These are phyloP conservation scores for Talaromyces sp. DNA, from an alignment of 2,329 filamentous ascomycete species.

Conservation along the genomic window DNA sequence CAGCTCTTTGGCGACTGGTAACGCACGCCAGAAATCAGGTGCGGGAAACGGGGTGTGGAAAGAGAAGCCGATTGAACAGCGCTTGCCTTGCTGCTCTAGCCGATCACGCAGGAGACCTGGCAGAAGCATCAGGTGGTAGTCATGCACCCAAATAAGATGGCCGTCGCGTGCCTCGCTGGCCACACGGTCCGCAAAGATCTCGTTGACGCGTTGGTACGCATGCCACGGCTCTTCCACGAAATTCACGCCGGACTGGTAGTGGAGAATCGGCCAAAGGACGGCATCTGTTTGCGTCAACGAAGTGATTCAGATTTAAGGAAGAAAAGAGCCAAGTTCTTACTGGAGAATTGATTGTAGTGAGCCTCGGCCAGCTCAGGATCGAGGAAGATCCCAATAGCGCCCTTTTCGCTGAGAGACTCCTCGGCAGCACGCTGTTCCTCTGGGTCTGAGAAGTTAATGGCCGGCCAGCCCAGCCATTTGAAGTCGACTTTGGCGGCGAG, in stretches of 20 bases:
- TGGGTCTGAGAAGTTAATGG: too few relatives aligned
- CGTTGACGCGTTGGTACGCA: conserved; percentile 83
- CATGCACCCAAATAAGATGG: conserved; percentile 90
- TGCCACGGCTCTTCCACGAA: conserved; percentile 86
- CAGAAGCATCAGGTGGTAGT: conserved; percentile 92
- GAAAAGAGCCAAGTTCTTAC: too few relatives aligned
- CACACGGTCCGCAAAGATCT: conserved; percentile 78
- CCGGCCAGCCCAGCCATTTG: too few relatives aligned
- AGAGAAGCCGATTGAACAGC: conserved; percentile 91
- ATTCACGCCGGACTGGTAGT: conserved; percentile 91
- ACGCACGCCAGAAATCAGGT: conserved; percentile 84
- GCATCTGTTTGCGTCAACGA: too few relatives aligned
- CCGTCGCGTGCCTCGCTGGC: conserved; percentile 75
- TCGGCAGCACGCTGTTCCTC: too few relatives aligned
- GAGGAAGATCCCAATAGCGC: conserved; percentile 58
- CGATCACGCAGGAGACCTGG: conserved; percentile 76
- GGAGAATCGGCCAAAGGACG: conserved; percentile 93
- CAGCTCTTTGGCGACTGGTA: conserved; percentile 80
- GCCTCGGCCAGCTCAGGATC: conserved; percentile 79
- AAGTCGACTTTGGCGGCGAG: too few relatives aligned
- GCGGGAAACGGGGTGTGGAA: conserved; percentile 91
- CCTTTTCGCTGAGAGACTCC: too few relatives aligned
- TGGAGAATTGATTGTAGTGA: conserved; percentile 96
- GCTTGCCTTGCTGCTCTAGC: conserved; percentile 65
- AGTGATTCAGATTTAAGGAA: too few relatives aligned